Percentiles rank a stretch among this genome's conserved stretches.
phyloP scores from a whole-genome alignment of 1,284 basidiomycete species.

The Ganoderma lingzhi region DNA sequence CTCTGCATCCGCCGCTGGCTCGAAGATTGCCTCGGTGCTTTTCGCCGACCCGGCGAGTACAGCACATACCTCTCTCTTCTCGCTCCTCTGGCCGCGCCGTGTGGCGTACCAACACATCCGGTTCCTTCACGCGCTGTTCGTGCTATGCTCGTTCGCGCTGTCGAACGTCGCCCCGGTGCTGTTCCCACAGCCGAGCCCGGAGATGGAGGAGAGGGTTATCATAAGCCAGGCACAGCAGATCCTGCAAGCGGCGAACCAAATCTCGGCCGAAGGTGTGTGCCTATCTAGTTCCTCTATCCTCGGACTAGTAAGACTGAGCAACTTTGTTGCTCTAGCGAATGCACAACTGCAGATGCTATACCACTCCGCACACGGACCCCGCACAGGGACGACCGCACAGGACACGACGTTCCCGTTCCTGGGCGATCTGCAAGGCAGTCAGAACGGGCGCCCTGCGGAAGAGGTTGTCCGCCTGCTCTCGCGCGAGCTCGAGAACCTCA shows the following conservation, averaged over 20 bases:
- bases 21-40: conserved; percentile 20
- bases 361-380: conserved; percentile 36
- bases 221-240: conserved; percentile 35
- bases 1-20: conserved; percentile 28
- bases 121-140: conserved; percentile 80
- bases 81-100: conserved; percentile 65
- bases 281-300: neutral
- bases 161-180: conserved; percentile 72
- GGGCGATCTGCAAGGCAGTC: conserved; percentile 23
- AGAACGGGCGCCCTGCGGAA: conserved; percentile 29
- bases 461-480: conserved; percentile 53
- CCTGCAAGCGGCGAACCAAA: conserved; percentile 45
- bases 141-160: conserved; percentile 76
- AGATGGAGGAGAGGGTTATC: conserved; percentile 21
- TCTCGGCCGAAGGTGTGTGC: conserved; percentile 56
- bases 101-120: conserved; percentile 77
- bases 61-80: conserved; percentile 48
- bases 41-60: conserved; percentile 41
- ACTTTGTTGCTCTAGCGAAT: conserved; percentile 13
- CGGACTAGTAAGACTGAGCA: neutral
- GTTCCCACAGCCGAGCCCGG: conserved; percentile 47
- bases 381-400: conserved; percentile 29
- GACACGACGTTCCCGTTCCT: conserved; percentile 31
- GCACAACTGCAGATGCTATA: conserved; percentile 34
- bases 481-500: conserved; percentile 66